These are phyloP conservation scores for Hyphopichia fennica DNA, from an alignment of 1,139 yeast species.

Conservation along the genomic window DNA sequence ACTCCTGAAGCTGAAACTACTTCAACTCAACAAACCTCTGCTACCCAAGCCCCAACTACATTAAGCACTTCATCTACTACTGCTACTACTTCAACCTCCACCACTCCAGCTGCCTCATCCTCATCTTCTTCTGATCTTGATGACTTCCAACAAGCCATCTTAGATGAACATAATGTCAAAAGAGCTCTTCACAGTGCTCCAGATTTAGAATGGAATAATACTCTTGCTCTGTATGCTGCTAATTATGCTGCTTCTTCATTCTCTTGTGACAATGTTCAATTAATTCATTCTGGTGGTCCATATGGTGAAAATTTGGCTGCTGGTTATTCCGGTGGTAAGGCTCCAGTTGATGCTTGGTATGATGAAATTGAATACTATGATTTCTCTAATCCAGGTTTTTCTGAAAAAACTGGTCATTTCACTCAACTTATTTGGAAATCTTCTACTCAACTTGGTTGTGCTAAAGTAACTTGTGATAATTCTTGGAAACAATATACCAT, in stretches of 20 bases:
- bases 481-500: conserved; percentile 59
- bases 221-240: conserved; percentile 48
- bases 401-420: conserved; percentile 58
- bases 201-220: conserved; percentile 47
- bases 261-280: conserved; percentile 54
- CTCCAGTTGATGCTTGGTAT: conserved; percentile 68
- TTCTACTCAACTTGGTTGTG: conserved; percentile 61
- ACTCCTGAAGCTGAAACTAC: conserved; percentile 15
- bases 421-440: conserved; percentile 70
- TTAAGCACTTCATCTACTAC: conserved; percentile 12
- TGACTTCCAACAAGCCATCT: conserved; percentile 32
- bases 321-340: conserved; percentile 45
- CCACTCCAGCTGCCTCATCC: conserved; percentile 18
- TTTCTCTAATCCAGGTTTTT: conserved; percentile 44
- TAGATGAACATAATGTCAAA: conserved; percentile 51
- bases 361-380: conserved; percentile 55
- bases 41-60: conserved; percentile 13
- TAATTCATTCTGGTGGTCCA: conserved; percentile 50
- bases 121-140: conserved; percentile 13
- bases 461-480: conserved; percentile 50
- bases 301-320: conserved; percentile 66
- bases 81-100: conserved; percentile 18
- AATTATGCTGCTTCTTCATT: conserved; percentile 42
- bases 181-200: conserved; percentile 56
- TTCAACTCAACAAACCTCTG: conserved; percentile 12